Base-by-base conservation (phyloP, 164 flowering plant genomes). In the Tetracentron sinense region DNA sequence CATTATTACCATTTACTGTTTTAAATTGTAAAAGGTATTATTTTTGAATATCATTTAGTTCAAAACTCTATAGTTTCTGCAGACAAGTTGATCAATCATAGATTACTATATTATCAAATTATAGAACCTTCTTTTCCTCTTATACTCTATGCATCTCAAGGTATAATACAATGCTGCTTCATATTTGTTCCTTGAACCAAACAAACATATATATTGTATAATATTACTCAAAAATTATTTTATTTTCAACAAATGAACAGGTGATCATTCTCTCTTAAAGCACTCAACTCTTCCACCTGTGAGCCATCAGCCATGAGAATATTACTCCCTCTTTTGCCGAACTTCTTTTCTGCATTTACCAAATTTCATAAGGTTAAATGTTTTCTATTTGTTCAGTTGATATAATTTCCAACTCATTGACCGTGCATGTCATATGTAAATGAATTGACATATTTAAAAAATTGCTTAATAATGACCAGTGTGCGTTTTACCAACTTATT, bases 211-310 rank as follows among this genome's bases (percentile, higher is more conserved):
- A 25, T 16, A 25, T 14, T 16, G 20, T 28, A 21, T 62, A 16
- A 21, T 62, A 53, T 28, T 7, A 54, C 55, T 35, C 28, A 42
- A 38, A 30, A 53, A 60, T 14, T 14, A 27, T 49, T 19, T 25
- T 44, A 8, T 16, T 20, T 68, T 83, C 69, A 84, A 69, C 80
- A 68, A 47, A 86, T 78, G 65, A 64, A 91, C 59, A 91, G 66
- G 73, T 88, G 91, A 67, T 91, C 97, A 52, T 82, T 82, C 35
- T 90, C 92, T 83, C 92, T 83, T 57, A 90, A 44, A 64, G 82
- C 86, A 65, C 62, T 65, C 61, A 91, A 66, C 46, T 89, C 96
- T 73, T 88, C 92, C 64, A 86, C 92, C 69, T 81, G 62, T 61
- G 92, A 81, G 58, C 95, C 88, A 77, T 91, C 87, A 19, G 76